These are phyloP conservation scores for Ustilago esculenta DNA, from an alignment of 1,284 basidiomycete species.

Conservation along the genomic window DNA sequence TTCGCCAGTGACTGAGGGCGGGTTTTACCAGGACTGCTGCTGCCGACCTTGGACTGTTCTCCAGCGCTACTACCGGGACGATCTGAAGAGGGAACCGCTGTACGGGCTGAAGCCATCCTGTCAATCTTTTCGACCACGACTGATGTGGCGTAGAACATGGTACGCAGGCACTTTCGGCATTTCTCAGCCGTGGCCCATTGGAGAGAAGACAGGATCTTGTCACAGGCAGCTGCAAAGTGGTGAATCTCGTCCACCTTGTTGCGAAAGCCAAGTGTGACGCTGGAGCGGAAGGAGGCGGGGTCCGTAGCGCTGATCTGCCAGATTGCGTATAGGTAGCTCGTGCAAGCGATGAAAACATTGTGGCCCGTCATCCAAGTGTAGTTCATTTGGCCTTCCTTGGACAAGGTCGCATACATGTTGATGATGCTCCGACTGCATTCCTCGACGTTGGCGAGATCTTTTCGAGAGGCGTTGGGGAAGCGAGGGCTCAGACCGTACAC, in stretches of 20 bases:
- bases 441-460: conserved; percentile 44
- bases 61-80: neutral
- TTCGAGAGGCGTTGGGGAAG: conserved; percentile 39
- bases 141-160: conserved; percentile 48
- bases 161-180: conserved; percentile 44
- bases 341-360: conserved; percentile 46
- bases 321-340: conserved; percentile 41
- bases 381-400: conserved; percentile 50
- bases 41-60: neutral
- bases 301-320: conserved; percentile 49
- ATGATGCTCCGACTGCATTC: conserved; percentile 52
- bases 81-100: no score
- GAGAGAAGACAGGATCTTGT: conserved; percentile 41
- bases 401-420: conserved; percentile 49
- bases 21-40: neutral
- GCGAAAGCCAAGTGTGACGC: conserved; percentile 35
- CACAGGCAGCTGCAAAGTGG: conserved; percentile 44
- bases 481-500: conserved; percentile 46
- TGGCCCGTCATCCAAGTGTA: conserved; percentile 53
- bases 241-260: conserved; percentile 50
- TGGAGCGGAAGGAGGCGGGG: conserved; percentile 31
- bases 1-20: neutral
- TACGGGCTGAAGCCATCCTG: conserved; percentile 16
- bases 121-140: conserved; percentile 47
- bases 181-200: conserved; percentile 50